Base-by-base conservation (phyloP, 371 early-diverging fungal species). In the Zychaea mexicana region DNA sequence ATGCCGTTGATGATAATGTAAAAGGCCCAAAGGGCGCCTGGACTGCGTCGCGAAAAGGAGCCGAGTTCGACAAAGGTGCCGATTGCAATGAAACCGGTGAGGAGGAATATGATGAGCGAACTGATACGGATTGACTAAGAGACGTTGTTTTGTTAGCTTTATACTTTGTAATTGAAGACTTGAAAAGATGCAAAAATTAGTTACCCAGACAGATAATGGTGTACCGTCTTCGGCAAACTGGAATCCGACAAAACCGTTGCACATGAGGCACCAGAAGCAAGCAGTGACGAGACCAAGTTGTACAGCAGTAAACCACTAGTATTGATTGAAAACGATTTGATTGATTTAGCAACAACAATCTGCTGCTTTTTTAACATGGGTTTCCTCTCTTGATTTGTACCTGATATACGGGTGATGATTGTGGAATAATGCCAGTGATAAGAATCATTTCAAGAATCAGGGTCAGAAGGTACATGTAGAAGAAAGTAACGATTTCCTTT, bases 141-240 rank as follows among this genome's bases (percentile, higher is more conserved):
- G n/a, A n/a, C n/a, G n/a, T n/a, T n/a, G n/a, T n/a, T n/a, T n/a
- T n/a, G n/a, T n/a, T n/a, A n/a, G n/a, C n/a, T n/a, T n/a, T n/a
- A n/a, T n/a, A n/a, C 24, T n/a, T 58, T 7, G n/a, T 42, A 21
- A 27, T 13, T 58, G n/a, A 45, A 32, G 10, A 7, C 39, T n/a
- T n/a, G n/a, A 60, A n/a, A 12, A 24, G 15, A 28, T 38, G 24
- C 38, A 10, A 31, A 15, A 26, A 22, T 2, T 17, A 9, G 38
- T 68, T 86, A 93, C 92, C 96, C 96, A 95, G 60, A 96, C 88
- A 8, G 94, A 96, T 22, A 87, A 68, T 3, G 90, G 85, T 28
- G 96, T 97, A 61, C 98, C 97, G 76, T 98, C 98, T 81, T 98
- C 97, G 24, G 93, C 88, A 86, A 95, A 97, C 81, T 97, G 97